Evolutionary conservation across 495 filamentous ascomycete species (phyloP), one percentile per base, ranked within the genome.

Genomic region (Podospora pseudopauciseta): DNA sequence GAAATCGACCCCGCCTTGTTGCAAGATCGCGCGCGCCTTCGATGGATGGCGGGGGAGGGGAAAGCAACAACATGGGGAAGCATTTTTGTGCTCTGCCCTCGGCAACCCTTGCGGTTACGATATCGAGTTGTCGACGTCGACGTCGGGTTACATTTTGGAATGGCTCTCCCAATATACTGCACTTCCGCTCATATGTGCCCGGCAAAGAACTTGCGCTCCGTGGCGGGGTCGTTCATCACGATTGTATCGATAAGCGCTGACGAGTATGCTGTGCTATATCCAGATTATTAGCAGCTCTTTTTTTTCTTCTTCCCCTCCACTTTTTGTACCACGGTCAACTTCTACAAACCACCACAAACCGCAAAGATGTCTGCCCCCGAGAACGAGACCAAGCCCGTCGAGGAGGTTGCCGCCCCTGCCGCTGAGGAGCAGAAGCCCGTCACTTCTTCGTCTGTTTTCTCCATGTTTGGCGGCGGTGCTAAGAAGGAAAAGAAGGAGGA

Each of bases 381-480:
- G 65, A 81, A 78, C 69, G 67, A 70, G 30, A 74, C 74, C 58
- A 78, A 77, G 75, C 70, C 75, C 57, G 32, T 75, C 72, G 76
- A 76, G 70, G 76, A 78, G 76, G 76, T 76, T 27, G 27, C 19
- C 34, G 28, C 62, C 34, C n/a, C 71, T 32, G 58, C 66, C 54
- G 53, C 67, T 19, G 63, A 67, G 68, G 70, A 72, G 18, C 65
- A 66, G 7, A 70, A 75, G 67, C 70, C 81, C 65, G 74, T 80
- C 49, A 81, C 82, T 63, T 75, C 77, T 3, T 79, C 80, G 7
- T 79, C 81, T 15, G 89, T 99, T 64, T 99, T 97, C 84, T 91
- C 90, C 77, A 99, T 99, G 95, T 99, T 99, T 78, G 95, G 95
- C 68, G 94, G 94, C 65, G 91, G 92, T 63, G 94, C 92, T 78